Base-by-base conservation (phyloP, 768 basidiomycete genomes). In the Rhodotorula sphaerocarpa region DNA sequence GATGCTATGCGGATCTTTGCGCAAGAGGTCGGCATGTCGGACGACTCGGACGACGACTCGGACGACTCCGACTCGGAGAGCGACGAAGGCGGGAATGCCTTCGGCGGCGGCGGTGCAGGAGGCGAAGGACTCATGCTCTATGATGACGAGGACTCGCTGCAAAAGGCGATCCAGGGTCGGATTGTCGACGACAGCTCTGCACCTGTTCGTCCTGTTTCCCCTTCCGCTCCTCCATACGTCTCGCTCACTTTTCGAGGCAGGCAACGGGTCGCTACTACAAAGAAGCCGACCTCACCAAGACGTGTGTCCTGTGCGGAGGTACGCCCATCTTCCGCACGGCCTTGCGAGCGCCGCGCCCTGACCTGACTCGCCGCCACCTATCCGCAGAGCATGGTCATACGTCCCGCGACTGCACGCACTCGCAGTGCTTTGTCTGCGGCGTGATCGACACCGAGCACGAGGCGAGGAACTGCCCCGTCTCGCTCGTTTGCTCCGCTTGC, bases 391-490 rank as follows among this genome's bases (percentile, higher is more conserved):
- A 44, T 25, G 66, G 66, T 3, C 66, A 68, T 52, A 50, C 31
- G 11, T 68, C 66, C 5, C 58, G 66, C 25, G 66, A 68, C 30
- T 68, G 66, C 52, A 63, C 62, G 4, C 66, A 68, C 36, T 57
- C 56, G 25, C 66, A 68, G 30, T 69, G 67, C 56, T 69, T 61
- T 60, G 59, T 60, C 42, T 69, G 67, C 50, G 67, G 67, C 16
- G 42, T 25, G 27, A 63, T 69, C 58, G 67, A 69, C 50, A 15
- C 50, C 2, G 60, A 61, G 9, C 67, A 69, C 60, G 67, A 69
- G 47, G 63, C 63, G 28, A 55, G 67, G 41, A 59, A 55, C 45
- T 69, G 67, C 58, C 67, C 67, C 39, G 67, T 69, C 45, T 25
- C 59, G 34, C 59, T 65, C 44, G 55, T 65, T 3, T 69, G 67